Base-by-base conservation (phyloP, 306 rosid species). In the Dicorynia guianensis region DNA sequence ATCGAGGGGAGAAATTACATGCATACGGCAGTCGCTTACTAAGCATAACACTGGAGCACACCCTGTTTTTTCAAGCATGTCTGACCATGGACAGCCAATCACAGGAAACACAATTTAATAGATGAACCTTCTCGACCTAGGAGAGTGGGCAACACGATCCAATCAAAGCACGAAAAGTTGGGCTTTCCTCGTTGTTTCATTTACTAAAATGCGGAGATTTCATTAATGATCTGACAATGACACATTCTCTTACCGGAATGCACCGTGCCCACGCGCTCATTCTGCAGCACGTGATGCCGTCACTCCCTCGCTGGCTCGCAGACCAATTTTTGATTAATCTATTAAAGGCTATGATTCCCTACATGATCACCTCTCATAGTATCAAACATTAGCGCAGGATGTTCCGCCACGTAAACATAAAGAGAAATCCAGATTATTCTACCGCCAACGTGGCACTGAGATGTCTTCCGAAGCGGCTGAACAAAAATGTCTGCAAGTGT, bases 121-220 rank as follows among this genome's bases (percentile, higher is more conserved):
- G 15, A 54, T 6, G 36, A 74, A 33, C 61, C 76, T 17, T 69
- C 58, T 69, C 39, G 0, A 7, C 8, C 59, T 34, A 10, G 52
- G 90, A 56, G 75, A 82, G 90, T 89, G 89, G 33, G 18, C 0
- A 0, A 11, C 85, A 92, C 90, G 87, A 43, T 13, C 89, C 86
- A 83, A 88, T 84, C 82, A 85, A 71, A 62, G 62, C 64, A 53
- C 44, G 40, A 46, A n/a, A 8, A 3, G 19, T 19, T 79, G 80
- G 54, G 81, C 70, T 53, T 55, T 49, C 81, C 66, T 72, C 71
- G 55, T 78, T 65, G 79, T 81, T 80, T 71, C 87, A 34, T 50
- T 72, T 81, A 72, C 84, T 53, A 61, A 68, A 81, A 53, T 80
- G 74, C 80, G 50, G 49, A 36, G 61, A 38, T 78, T 82, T 86